Evolutionary conservation across 2,329 filamentous ascomycete genomes (phyloP), one percentile per base, ranked within the genome.

Genomic region (Arthroderma sp.): DNA sequence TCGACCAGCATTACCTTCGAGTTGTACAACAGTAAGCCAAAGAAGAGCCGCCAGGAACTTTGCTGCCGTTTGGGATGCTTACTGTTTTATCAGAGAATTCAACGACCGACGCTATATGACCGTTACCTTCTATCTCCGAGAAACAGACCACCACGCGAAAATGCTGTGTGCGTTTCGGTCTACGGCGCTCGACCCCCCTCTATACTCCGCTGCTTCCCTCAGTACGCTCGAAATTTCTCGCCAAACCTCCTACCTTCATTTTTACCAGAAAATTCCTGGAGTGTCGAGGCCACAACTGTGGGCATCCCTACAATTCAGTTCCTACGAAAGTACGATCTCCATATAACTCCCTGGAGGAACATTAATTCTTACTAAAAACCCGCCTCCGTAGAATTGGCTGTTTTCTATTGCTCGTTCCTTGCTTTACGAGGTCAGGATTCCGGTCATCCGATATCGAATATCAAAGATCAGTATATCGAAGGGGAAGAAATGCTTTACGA

Each of bases 401-500:
- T 75, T 1, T 77, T 78, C 57, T 75, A 73, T 55, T 72, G 68
- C 49, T 71, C 71, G 0, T 70, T 77, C 45, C 57, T 77, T 6
- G 74, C 74, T 0, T 68, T 79, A 59, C 76, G 77, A 49, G 67
- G 68, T 6, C 74, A 78, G 52, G 75, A 79, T 53, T 57, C 60
- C 11, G 61, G 58, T 22, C 58, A 55, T 29, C 66, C 60, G 4
- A 60, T 64, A 29, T 41, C 57, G 15, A 56, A 58, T 3, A 63
- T 72, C 9, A 65, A 70, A 38, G 70, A 75, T 45, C 66, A 68
- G 45, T 71, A 73, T 50, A 60, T 76, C n/a, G 60, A 59, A 3
- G 62, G 62, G 1, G 70, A 73, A 49, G 60, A 65, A 38, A 60
- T 69, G 39, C 52, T 72, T 10, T 78, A 71, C 53, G 68, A 66